Conservation (phyloP, 495 filamentous ascomycete genomes). For the Aspergillus panamensis region DNA sequence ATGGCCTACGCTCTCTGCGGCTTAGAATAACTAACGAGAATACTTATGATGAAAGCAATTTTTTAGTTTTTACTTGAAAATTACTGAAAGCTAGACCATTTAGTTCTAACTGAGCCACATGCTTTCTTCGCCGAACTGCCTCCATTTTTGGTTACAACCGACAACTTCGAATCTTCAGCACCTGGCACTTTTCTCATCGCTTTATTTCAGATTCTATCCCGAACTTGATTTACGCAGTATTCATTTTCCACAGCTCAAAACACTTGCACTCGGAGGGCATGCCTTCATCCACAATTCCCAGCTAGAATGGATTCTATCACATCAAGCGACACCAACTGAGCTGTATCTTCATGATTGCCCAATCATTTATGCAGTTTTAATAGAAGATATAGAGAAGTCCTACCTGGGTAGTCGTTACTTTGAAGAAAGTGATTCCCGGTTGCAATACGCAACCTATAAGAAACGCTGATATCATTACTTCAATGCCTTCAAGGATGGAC, state of each 20-base stretch:
- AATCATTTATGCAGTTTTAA: constrained; percentile 11
- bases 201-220: constrained; percentile 24
- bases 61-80: background rate
- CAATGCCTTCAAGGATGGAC: constrained; percentile 8
- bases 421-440: background rate
- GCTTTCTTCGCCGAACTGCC: constrained; percentile 15
- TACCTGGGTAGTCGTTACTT: background rate
- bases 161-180: constrained; percentile 16
- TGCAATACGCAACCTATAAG: constrained; percentile 7
- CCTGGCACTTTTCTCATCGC: constrained; percentile 20
- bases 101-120: background rate
- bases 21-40: constrained; percentile 15
- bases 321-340: constrained; percentile 14
- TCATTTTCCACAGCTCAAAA: constrained; percentile 21
- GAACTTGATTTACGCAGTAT: constrained; percentile 13
- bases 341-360: constrained; percentile 21
- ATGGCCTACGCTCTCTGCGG: constrained; percentile 13
- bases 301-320: constrained; percentile 25
- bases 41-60: constrained; percentile 5
- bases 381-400: background rate
- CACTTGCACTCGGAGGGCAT: constrained; percentile 20
- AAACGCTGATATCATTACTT: constrained; percentile 22
- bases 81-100: constrained; percentile 9
- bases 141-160: constrained; percentile 24
- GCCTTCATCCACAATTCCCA: constrained; percentile 22